Base-by-base conservation (phyloP, 305 asterid species). In the Solanum aculeatissimum region DNA sequence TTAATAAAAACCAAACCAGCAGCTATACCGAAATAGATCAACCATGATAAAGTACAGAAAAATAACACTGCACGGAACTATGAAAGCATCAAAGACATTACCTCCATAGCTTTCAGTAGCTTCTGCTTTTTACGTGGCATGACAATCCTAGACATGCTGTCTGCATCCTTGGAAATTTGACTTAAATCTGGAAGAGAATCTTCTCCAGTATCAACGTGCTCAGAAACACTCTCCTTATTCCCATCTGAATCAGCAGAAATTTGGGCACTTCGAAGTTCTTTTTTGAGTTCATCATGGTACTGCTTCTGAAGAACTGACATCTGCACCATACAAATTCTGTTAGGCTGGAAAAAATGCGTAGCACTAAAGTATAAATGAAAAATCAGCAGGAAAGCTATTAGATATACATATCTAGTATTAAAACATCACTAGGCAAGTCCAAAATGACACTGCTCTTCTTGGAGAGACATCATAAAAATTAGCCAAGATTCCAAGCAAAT, bases 91-190 rank as follows among this genome's bases (percentile, higher is more conserved):
- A 16, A 45, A 45, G 72, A 70, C 72, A 85, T 88, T 84, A 94
- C 98, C 95, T 89, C 84, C 92, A 93, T 94, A 19, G 98, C 97
- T 6, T 88, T 85, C 13, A 86, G 81, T 27, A 96, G 91, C 86
- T 89, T 89, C 81, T 92, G 89, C 93, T 87, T 92, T 86, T 86
- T 95, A 75, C 94, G 95, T 0, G 95, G 43, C 98, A 93, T 92
- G 81, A 68, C 27, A 35, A 90, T 58, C 91, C 83, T 89, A 6
- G 95, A 84, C 92, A 91, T 87, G 85, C 74, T 88, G 51, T 68
- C 89, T n/a, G 53, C 92, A 90, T 96, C 98, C 88, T 84, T 84
- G 14, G 90, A 92, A 65, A 84, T 57, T 90, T 94, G 97, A 45
- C 83, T 47, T 87, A 87, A 47, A 87, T 92, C 92, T 49, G 89